Evolutionary conservation across 441 rosid genomes (phyloP), one percentile per base, ranked within the genome.

Genomic region (Eruca vesicaria): DNA sequence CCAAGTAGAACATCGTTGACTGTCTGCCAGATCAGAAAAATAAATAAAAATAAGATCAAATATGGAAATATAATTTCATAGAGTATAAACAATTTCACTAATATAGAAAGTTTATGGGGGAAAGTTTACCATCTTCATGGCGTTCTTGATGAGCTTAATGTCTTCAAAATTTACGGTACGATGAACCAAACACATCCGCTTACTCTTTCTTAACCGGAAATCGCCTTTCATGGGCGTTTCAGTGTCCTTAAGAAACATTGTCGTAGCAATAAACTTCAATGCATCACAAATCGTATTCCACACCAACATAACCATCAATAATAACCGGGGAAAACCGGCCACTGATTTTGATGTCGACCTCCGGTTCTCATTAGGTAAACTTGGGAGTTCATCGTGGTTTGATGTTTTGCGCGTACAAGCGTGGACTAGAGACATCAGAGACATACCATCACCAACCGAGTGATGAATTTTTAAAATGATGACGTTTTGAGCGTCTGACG

Each of bases 1-100:
- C 97, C 98, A 53, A 90, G 32, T 43, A 94, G 38, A 0, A 89
- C 92, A 80, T 90, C 98, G 48, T 90, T 91, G 56, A 92, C 67
- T 5, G 97, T 92, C 98, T 94, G 79, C 50, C 14, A 62, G 20
- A 71, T 32, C 55, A 33, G 19, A 57, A n/a, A 68, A 14, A 53
- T 9, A 67, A 28, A 18, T 2, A 29, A 1, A 45, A n/a, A 50
- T 7, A 50, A 50, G 21, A 50, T 50, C 1, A 9, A 2, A 29
- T 32, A 50, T 50, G 56, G 11, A 50, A 48, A 48, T 16, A 20
- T 48, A 48, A 48, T 15, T 15, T 48, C 10, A 16, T 15, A 48
- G 20, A 48, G 20, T 48, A 48, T 16, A 15, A 45, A 36, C 11
- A 36, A 45, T 45, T n/a, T 45, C 53, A 45, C 19, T 15, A 48